Percentiles rank a stretch among this genome's conserved stretches.
phyloP scores from a whole-genome alignment of 2,329 filamentous ascomycete species.

The Sphaerulina vaccinii region DNA sequence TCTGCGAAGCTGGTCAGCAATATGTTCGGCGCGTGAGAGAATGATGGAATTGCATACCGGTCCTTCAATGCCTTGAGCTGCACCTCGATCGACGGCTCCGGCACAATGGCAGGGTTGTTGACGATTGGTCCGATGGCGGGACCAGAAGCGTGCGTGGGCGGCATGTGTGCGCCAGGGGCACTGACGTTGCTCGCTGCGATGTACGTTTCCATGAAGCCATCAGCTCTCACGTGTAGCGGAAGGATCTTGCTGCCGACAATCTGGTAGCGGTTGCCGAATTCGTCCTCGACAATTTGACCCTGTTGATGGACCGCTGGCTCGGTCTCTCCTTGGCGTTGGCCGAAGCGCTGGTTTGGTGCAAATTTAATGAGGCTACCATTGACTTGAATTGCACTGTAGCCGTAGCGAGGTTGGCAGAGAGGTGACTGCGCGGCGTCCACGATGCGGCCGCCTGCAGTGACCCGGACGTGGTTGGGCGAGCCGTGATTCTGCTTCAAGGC shows the following conservation, averaged over 20 bases:
- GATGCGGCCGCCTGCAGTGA: constrained; percentile 53
- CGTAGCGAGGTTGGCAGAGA: constrained; percentile 40
- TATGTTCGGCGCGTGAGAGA: neutral
- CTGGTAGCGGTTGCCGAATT: constrained; percentile 39
- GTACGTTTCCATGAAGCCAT: constrained; percentile 38
- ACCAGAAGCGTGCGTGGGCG: neutral
- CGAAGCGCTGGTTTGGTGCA: constrained; percentile 36
- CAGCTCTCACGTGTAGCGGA: constrained; percentile 33
- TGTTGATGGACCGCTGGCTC: constrained; percentile 32
- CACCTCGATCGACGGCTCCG: constrained; percentile 29
- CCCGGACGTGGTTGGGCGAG: constrained; percentile 51
- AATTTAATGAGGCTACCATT: constrained; percentile 42
- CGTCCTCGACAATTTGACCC: constrained; percentile 40
- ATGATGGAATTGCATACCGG: constrained; percentile 30
- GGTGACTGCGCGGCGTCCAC: constrained; percentile 49
- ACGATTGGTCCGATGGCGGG: neutral
- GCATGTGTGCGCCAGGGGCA: constrained; percentile 1
- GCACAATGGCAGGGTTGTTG: constrained; percentile 4
- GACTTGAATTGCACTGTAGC: constrained; percentile 40
- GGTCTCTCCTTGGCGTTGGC: constrained; percentile 29
- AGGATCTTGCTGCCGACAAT: constrained; percentile 39
- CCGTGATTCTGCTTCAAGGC: constrained; percentile 53
- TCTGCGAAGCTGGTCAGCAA: constrained; percentile 3
- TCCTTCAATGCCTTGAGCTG: constrained; percentile 39
- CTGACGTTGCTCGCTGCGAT: constrained; percentile 40